Conservation (phyloP, 805 yeast genomes). For the Ogataea nonfermentans region DNA sequence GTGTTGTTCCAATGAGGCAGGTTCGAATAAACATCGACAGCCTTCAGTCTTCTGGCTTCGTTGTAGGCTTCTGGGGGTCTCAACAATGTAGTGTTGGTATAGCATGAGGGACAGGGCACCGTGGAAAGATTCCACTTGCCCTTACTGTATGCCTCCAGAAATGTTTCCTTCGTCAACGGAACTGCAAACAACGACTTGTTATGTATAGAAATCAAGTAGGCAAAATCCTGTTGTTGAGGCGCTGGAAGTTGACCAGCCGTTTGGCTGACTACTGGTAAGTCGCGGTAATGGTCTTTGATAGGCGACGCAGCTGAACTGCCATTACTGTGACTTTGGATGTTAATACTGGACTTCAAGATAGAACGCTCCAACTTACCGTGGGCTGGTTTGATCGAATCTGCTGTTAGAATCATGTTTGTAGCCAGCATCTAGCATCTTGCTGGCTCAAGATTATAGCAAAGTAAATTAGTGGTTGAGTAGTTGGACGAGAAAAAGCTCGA, state of each 20-base stretch:
- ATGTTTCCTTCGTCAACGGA: constrained; percentile 50
- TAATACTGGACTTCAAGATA: neutral
- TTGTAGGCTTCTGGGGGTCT: constrained; percentile 58
- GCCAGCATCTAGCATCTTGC: constrained; percentile 20
- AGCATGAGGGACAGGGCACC: constrained; percentile 55
- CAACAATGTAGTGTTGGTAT: constrained; percentile 45
- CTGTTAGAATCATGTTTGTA: constrained; percentile 11
- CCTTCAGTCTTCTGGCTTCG: constrained; percentile 45
- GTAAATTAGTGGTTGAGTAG: constrained; percentile 7
- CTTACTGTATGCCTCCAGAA: constrained; percentile 53
- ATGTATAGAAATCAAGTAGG: constrained; percentile 18
- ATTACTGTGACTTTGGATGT: neutral
- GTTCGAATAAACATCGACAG: constrained; percentile 40
- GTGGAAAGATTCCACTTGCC: constrained; percentile 56
- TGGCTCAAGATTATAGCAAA: constrained; percentile 11
- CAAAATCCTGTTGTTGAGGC: constrained; percentile 12
- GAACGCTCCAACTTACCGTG: constrained; percentile 10
- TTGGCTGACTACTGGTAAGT: constrained; percentile 4
- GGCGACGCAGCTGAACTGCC: constrained; percentile 1
- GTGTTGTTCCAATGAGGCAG: constrained; percentile 51
- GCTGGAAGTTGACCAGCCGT: constrained; percentile 6
- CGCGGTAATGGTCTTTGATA: constrained; percentile 6
- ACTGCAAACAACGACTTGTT: constrained; percentile 25
- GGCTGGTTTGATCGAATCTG: constrained; percentile 10
- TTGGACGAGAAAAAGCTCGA: constrained; percentile 6